phyloP scores from a whole-genome alignment of 2,329 filamentous ascomycete species.

The Fusarium sp. region DNA sequence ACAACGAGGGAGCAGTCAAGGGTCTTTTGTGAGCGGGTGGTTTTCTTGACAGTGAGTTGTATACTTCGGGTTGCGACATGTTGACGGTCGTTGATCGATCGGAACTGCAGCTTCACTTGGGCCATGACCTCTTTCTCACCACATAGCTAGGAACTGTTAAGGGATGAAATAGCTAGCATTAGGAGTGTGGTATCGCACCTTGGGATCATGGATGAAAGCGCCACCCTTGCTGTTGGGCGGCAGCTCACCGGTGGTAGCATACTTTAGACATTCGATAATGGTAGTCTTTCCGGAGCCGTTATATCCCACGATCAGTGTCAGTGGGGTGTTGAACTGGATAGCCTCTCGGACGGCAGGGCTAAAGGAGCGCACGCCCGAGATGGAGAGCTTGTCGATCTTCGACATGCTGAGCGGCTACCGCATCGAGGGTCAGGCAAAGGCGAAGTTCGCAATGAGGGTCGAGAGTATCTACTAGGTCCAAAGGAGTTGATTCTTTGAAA shows the following conservation, averaged over 20 bases:
- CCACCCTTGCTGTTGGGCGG: conserved; percentile 92
- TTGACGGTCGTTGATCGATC: conserved; percentile 78
- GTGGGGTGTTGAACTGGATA: conserved; percentile 88
- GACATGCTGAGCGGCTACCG: conserved; percentile 64
- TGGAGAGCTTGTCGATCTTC: conserved; percentile 89
- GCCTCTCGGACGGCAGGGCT: conserved; percentile 79
- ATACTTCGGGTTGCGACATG: conserved; percentile 88
- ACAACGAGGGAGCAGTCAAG: conserved; percentile 84
- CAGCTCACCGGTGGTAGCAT: conserved; percentile 93
- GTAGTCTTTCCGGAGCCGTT: conserved; percentile 99
- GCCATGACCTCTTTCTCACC: conserved; percentile 91
- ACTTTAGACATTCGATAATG: conserved; percentile 98
- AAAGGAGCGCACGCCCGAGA: conserved; percentile 87
- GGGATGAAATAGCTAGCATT: not conserved
- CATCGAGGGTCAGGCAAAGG: conserved; percentile 9
- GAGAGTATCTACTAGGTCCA: conserved; percentile 2
- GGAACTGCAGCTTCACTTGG: conserved; percentile 91
- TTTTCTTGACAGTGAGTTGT: conserved; percentile 89
- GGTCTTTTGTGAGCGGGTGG: conserved; percentile 80
- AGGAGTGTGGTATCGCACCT: conserved; percentile 60
- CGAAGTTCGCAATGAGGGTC: not conserved
- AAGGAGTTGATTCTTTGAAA: not conserved
- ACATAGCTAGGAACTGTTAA: conserved; percentile 64
- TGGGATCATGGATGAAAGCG: conserved; percentile 98
- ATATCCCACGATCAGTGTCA: conserved; percentile 96